phyloP scores from a whole-genome alignment of 768 basidiomycete genomes.

The Boletus rubroflammeus region DNA sequence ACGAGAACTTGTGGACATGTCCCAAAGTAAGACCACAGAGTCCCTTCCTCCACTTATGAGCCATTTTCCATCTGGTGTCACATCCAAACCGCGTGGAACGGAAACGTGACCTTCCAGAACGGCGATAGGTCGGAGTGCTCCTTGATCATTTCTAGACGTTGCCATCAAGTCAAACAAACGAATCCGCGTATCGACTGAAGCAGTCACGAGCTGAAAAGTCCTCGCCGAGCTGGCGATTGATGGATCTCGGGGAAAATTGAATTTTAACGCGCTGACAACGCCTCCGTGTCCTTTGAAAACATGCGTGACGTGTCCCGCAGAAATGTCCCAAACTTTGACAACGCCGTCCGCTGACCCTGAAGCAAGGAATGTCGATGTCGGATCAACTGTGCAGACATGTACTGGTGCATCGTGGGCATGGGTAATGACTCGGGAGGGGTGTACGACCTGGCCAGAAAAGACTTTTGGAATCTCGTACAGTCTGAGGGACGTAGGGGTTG shows the following conservation, averaged over 20 bases:
- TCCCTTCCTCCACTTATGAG: conserved; percentile 90
- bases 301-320: conserved; percentile 87
- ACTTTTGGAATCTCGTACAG: conserved; percentile 74
- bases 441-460: conserved; percentile 46
- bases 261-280: conserved; percentile 88
- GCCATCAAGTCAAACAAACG: conserved; percentile 87
- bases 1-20: conserved; percentile 41
- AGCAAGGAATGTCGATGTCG: conserved; percentile 85
- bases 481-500: conserved; percentile 74
- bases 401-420: conserved; percentile 93
- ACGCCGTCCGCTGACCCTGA: conserved; percentile 95
- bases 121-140: conserved; percentile 61
- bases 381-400: conserved; percentile 82
- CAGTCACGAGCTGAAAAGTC: conserved; percentile 82
- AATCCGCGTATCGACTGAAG: conserved; percentile 87
- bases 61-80: conserved; percentile 83
- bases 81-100: conserved; percentile 87
- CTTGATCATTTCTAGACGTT: conserved; percentile 51
- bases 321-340: conserved; percentile 95
- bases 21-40: conserved; percentile 91
- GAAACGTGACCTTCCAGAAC: conserved; percentile 95
- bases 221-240: conserved; percentile 44
- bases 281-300: conserved; percentile 96
- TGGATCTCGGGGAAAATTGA: conserved; percentile 70
- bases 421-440: conserved; percentile 71